Percentiles rank a stretch among this genome's conserved stretches.
These are phyloP conservation scores for Babjeviella inositovora DNA, from an alignment of 805 yeast species.

Conservation along the genomic window DNA sequence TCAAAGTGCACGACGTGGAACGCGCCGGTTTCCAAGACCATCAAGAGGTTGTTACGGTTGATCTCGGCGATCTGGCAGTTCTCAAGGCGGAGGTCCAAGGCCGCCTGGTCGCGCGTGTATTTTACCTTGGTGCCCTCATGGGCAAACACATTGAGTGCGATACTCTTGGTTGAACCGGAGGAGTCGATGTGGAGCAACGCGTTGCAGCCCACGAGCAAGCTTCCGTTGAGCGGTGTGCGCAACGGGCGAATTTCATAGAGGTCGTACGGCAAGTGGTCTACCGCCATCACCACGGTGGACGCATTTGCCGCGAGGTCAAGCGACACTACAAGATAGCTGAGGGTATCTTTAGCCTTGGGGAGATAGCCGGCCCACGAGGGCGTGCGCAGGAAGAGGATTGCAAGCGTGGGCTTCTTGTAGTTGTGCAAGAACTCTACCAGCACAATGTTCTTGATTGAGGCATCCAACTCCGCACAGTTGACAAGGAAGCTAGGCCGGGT, in stretches of 20 bases:
- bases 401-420: constrained; percentile 74
- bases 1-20: constrained; percentile 17
- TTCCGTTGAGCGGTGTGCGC: constrained; percentile 52
- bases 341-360: constrained; percentile 43
- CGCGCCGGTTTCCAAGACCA: constrained; percentile 15
- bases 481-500: constrained; percentile 43
- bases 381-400: constrained; percentile 38
- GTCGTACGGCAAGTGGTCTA: constrained; percentile 62
- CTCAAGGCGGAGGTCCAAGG: constrained; percentile 38
- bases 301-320: constrained; percentile 40
- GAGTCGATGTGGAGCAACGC: constrained; percentile 68
- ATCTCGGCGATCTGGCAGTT: constrained; percentile 22
- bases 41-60: constrained; percentile 16
- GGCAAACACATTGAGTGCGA: constrained; percentile 44
- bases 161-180: constrained; percentile 49
- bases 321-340: constrained; percentile 46
- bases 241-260: constrained; percentile 48
- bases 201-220: constrained; percentile 57
- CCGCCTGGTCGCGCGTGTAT: constrained; percentile 25
- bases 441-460: constrained; percentile 41
- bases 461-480: constrained; percentile 37
- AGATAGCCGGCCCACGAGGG: constrained; percentile 72
- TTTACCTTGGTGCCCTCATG: constrained; percentile 18
- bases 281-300: constrained; percentile 53
- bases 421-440: constrained; percentile 60